Conservation (phyloP, 129 eudicot genomes). For the Flaveria ramosissima region DNA sequence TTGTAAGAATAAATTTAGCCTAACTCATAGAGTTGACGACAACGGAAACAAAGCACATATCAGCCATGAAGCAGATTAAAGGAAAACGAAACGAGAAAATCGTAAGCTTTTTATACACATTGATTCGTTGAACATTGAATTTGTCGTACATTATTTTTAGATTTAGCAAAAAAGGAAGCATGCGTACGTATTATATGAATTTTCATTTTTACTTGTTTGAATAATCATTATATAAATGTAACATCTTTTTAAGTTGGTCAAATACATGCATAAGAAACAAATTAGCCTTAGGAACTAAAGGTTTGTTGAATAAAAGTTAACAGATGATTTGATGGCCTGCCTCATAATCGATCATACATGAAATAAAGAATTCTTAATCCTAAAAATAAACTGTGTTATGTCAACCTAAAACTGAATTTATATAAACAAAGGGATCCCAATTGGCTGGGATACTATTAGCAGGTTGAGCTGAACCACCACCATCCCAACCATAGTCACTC, state of each 20-base stretch:
- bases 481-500: slow-evolving; percentile 31
- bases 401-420: slow-evolving; percentile 45
- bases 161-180: neutral
- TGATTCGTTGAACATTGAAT: neutral
- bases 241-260: neutral
- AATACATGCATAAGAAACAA: neutral
- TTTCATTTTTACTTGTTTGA: neutral
- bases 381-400: neutral
- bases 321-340: neutral
- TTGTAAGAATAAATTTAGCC: slow-evolving; percentile 12
- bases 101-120: slow-evolving; percentile 8
- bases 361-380: slow-evolving; percentile 33
- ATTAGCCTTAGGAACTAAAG: neutral
- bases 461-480: slow-evolving; percentile 18
- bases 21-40: neutral
- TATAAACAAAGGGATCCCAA: slow-evolving; percentile 44
- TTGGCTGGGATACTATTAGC: slow-evolving; percentile 20
- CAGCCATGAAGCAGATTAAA: slow-evolving; percentile 21
- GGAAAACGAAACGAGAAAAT: neutral
- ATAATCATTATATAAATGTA: neutral
- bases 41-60: slow-evolving; percentile 9
- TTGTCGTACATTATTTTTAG: neutral
- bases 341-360: neutral
- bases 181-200: neutral
- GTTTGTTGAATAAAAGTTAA: slow-evolving; percentile 18